Evolutionary conservation across 768 basidiomycete genomes (phyloP).

Genomic region (Termitomyces eurrhizus): DNA sequence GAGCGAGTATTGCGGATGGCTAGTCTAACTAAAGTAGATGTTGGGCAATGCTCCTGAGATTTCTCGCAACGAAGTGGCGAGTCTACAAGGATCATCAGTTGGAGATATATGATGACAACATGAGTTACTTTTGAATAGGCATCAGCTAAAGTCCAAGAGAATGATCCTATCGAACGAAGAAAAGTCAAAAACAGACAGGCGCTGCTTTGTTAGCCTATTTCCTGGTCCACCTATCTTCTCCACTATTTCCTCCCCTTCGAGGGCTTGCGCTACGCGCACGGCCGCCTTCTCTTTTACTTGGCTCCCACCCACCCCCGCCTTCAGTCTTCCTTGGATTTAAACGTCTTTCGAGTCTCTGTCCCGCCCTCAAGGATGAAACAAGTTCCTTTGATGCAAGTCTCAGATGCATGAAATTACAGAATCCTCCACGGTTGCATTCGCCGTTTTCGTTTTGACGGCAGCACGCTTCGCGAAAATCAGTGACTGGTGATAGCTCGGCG

Average conservation of each 20-base stretch:
- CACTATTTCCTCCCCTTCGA: slow-evolving; percentile 55
- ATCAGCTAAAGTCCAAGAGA: not conserved
- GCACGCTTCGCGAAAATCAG: slow-evolving; percentile 98
- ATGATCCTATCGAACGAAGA: slow-evolving; percentile 2
- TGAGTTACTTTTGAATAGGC: slow-evolving; percentile 4
- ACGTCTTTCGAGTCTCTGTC: slow-evolving; percentile 81
- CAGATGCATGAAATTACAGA: slow-evolving; percentile 99
- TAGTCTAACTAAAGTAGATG: slow-evolving; percentile 43
- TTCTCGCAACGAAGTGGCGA: not conserved
- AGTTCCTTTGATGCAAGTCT: slow-evolving; percentile 84
- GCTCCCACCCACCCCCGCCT: slow-evolving; percentile 81
- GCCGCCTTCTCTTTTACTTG: slow-evolving; percentile 61
- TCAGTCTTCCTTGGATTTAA: slow-evolving; percentile 62
- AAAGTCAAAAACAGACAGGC: not conserved
- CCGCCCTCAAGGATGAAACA: slow-evolving; percentile 71
- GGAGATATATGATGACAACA: not conserved
- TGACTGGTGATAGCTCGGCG: slow-evolving; percentile 97
- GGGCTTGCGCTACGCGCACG: slow-evolving; percentile 73
- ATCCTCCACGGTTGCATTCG: slow-evolving; percentile 95
- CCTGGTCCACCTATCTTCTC: slow-evolving; percentile 78
- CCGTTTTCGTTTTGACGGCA: slow-evolving; percentile 99
- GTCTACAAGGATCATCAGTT: slow-evolving; percentile 6
- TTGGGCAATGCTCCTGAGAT: not conserved
- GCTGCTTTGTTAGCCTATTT: slow-evolving; percentile 30
- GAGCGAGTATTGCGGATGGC: slow-evolving; percentile 57